Conservation (phyloP, 495 filamentous ascomycete species). For the Lineolata rhizophorae region DNA sequence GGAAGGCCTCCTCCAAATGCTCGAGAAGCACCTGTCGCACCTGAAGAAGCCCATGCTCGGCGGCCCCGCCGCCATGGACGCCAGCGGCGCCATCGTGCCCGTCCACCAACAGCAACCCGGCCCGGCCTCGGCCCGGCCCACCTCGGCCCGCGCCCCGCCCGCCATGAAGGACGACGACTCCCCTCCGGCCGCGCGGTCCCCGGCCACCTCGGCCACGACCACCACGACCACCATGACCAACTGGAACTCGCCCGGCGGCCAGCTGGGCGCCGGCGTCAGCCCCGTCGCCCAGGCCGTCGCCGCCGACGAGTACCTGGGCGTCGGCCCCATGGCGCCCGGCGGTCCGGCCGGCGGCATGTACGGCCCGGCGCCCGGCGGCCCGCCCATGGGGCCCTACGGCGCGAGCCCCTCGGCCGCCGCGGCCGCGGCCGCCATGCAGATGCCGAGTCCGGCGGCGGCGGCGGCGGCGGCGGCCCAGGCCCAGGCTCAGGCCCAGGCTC, state of each 20-base stretch:
- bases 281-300: too few relatives aligned
- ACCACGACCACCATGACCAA: conserved; percentile 4
- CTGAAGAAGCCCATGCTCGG: conserved; percentile 35
- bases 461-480: conserved; percentile 4
- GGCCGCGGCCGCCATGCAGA: conserved; percentile 3
- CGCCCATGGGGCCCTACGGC: conserved; percentile 9
- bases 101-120: conserved; percentile 19
- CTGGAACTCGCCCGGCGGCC: background rate
- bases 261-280: too few relatives aligned
- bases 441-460: too few relatives aligned
- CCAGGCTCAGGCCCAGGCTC: background rate
- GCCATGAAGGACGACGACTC: conserved; percentile 68
- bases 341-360: too few relatives aligned
- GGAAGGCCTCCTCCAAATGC: conserved; percentile 74
- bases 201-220: conserved; percentile 52
- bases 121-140: conserved; percentile 27
- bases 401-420: conserved; percentile 6
- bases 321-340: too few relatives aligned
- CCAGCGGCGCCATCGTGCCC: conserved; percentile 15
- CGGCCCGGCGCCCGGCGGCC: conserved; percentile 42
- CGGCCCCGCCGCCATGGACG: conserved; percentile 21
- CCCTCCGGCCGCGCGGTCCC: conserved; percentile 40
- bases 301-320: too few relatives aligned
- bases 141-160: conserved; percentile 25
- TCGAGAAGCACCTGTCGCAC: conserved; percentile 72